phyloP scores from a whole-genome alignment of 345 rosid species.

The Heritiera littoralis region DNA sequence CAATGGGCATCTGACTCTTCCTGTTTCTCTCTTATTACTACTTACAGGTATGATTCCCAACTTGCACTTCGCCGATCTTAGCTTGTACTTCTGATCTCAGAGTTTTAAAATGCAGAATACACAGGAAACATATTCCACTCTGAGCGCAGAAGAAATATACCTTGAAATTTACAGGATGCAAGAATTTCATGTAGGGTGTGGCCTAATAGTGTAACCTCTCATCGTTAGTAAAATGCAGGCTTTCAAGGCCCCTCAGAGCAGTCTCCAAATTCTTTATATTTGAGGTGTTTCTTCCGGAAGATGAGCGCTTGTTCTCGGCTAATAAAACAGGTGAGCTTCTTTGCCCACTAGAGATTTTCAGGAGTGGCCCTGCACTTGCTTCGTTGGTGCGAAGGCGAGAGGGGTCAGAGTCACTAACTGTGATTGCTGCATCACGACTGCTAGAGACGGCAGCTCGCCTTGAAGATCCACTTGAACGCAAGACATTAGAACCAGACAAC shows the following conservation, averaged over 20 bases:
- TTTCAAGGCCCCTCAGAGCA: slow-evolving; percentile 71
- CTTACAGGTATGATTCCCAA: slow-evolving; percentile 18
- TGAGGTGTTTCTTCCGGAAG: slow-evolving; percentile 55
- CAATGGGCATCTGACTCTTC: background rate
- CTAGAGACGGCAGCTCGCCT: slow-evolving; percentile 51
- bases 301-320: slow-evolving; percentile 55
- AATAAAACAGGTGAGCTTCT: slow-evolving; percentile 57
- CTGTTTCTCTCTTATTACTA: slow-evolving; percentile 21
- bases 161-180: background rate
- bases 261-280: slow-evolving; percentile 64
- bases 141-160: slow-evolving; percentile 2
- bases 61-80: background rate
- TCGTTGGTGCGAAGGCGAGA: slow-evolving; percentile 42
- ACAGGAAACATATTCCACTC: slow-evolving; percentile 18
- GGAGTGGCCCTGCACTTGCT: slow-evolving; percentile 44
- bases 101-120: slow-evolving; percentile 10
- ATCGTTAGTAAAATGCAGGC: slow-evolving; percentile 55
- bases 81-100: background rate
- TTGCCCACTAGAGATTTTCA: slow-evolving; percentile 55
- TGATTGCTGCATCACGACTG: slow-evolving; percentile 49
- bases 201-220: slow-evolving; percentile 45
- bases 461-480: slow-evolving; percentile 59
- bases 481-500: slow-evolving; percentile 60
- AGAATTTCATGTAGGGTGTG: background rate
- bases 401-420: slow-evolving; percentile 51